phyloP scores from a whole-genome alignment of 208 protist genomes.

The Phytomonas sp. region DNA sequence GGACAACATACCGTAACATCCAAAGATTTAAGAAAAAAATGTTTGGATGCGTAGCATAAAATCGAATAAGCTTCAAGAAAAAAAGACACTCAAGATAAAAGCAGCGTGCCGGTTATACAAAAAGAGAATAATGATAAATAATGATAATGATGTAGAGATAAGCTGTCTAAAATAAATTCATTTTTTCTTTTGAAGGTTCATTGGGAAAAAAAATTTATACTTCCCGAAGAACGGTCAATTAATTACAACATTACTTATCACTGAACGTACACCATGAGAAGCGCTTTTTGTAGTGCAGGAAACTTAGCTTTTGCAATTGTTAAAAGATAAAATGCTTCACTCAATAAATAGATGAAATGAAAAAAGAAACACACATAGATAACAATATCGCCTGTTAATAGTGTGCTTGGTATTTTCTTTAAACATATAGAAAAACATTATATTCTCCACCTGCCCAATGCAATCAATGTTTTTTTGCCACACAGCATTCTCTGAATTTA shows the following conservation, averaged over 20 bases:
- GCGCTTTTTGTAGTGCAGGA: neutral
- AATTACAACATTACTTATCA: neutral
- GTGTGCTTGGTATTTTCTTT: neutral
- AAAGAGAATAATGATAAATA: constrained; percentile 10
- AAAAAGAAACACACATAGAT: neutral
- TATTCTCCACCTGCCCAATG: neutral
- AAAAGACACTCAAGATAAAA: constrained; percentile 6
- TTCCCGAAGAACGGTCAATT: neutral
- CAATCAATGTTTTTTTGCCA: neutral
- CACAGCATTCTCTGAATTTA: neutral
- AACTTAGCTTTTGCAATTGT: neutral
- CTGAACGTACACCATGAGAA: neutral
- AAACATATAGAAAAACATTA: neutral
- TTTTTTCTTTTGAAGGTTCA: constrained; percentile 14
- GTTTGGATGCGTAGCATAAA: neutral
- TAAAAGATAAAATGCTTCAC: constrained; percentile 1
- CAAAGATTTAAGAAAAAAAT: constrained; percentile 4
- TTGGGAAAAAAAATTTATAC: constrained; percentile 7
- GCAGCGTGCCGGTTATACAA: constrained; percentile 3
- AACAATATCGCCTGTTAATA: neutral
- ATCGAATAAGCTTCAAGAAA: neutral
- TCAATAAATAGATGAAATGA: constrained; percentile 4
- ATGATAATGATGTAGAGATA: constrained; percentile 11
- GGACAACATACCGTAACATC: neutral
- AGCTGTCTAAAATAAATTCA: constrained; percentile 4